A percentile compares a stretch with the other conserved stretches of the same genome.
These are phyloP conservation scores for Capsicum pubescens DNA, from an alignment of 257 asterid species.

Conservation along the genomic window DNA sequence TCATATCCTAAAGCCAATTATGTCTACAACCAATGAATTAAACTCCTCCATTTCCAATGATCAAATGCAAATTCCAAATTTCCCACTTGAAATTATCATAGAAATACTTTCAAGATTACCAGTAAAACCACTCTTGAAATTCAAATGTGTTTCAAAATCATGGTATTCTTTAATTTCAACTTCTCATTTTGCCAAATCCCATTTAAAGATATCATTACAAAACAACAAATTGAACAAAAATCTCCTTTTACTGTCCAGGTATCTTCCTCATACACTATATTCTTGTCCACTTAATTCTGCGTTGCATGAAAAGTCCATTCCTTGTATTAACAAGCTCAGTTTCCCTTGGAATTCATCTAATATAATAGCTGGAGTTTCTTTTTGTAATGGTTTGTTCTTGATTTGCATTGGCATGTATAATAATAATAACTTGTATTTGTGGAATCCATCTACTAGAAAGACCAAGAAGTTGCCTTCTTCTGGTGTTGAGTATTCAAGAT, in stretches of 20 bases:
- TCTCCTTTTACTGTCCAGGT: conserved; percentile 35
- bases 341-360: conserved; percentile 26
- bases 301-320: not conserved
- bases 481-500: conserved; percentile 22
- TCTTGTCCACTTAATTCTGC: conserved; percentile 14
- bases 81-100: conserved; percentile 49
- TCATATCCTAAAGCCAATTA: not conserved
- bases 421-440: conserved; percentile 39
- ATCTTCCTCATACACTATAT: conserved; percentile 27
- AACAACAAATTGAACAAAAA: conserved; percentile 25
- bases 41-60: not conserved
- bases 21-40: not conserved
- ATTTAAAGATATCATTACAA: conserved; percentile 37
- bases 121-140: conserved; percentile 50
- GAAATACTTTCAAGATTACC: conserved; percentile 61
- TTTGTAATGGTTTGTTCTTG: conserved; percentile 48
- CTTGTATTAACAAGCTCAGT: not conserved
- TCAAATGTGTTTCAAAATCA: conserved; percentile 55
- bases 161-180: conserved; percentile 48
- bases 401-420: conserved; percentile 44
- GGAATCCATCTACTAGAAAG: conserved; percentile 56
- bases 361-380: conserved; percentile 33
- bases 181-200: conserved; percentile 42
- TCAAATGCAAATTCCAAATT: conserved; percentile 25
- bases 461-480: conserved; percentile 41